Base-by-base conservation (phyloP, 2,329 filamentous ascomycete species). In the Hypoxylon sp. region DNA sequence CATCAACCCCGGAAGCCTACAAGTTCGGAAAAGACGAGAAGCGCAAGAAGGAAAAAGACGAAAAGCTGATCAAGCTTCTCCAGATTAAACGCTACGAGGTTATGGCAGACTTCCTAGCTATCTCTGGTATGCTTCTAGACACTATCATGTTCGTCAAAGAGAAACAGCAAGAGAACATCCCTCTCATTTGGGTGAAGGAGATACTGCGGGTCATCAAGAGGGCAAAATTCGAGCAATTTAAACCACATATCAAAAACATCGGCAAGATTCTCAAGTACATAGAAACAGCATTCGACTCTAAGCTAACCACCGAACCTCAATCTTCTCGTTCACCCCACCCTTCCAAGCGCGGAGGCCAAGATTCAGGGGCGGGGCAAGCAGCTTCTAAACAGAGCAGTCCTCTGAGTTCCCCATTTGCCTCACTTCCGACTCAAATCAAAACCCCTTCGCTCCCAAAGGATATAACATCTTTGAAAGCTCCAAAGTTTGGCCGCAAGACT, bases 1-100 rank as follows among this genome's bases (percentile, higher is more conserved):
- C 77, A 19, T 74, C 72, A n/a, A 70, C 65, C 10, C 75, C 73
- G 21, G 68, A 68, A 21, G 75, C 75, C 6, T 78, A 72, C 60
- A 70, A 69, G 10, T 45, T 67, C n/a, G 64, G 66, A 10, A 50
- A 68, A 25, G 71, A 69, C 34, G 69, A 72, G 51, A 34, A 67
- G 14, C 65, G 69, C 48, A 70, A 74, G 61, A 73, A 75, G 28
- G n/a, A 55, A 21, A 63, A 60, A 25, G 57, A 68, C 53, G 48
- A 73, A 38, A 65, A 70, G 58, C 61, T 73, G 30, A 49, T 72
- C 36, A 63, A 70, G 6, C 45, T 71, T 23, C 63, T 76, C 23
- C 66, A 76, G 51, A 63, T 63, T 52, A 68, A 73, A 61, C 72
- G 75, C 53, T 64, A 75, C 23, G 70, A 73, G 13, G 59, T 75